phyloP scores from a whole-genome alignment of 2,329 filamentous ascomycete species.

The Xylaria digitata region DNA sequence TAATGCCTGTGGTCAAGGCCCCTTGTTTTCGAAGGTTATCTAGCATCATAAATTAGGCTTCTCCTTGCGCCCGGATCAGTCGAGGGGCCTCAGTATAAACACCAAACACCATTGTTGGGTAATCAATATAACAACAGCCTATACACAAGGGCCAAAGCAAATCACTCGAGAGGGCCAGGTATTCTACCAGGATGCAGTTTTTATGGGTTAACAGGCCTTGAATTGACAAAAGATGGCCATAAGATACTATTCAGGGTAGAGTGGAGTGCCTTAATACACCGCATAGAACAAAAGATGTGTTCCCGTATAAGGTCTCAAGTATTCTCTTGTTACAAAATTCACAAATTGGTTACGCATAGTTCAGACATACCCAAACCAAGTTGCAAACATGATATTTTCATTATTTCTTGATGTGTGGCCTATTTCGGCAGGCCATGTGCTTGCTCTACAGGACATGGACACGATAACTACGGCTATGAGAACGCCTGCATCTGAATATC shows the following conservation, averaged over 20 bases:
- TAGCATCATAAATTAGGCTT: neutral
- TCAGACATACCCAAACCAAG: too few relatives aligned
- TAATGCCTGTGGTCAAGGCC: neutral
- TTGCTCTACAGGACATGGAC: neutral
- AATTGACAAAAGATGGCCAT: neutral
- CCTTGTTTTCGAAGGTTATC: too few relatives aligned
- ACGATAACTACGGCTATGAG: neutral
- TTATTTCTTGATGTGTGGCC: neutral
- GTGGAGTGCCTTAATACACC: neutral
- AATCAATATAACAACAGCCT: neutral
- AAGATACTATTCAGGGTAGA: neutral
- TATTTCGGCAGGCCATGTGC: neutral
- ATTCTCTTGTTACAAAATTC: neutral
- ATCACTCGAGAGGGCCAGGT: neutral
- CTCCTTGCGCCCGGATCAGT: neutral
- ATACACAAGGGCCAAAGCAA: neutral
- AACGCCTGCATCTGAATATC: neutral
- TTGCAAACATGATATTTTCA: too few relatives aligned
- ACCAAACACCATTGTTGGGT: neutral
- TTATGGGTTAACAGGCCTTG: neutral
- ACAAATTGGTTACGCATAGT: neutral
- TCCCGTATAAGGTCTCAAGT: neutral
- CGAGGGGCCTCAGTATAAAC: too few relatives aligned
- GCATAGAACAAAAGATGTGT: neutral
- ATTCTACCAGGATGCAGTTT: neutral